Conservation (phyloP, 805 yeast genomes). For the Hanseniaspora lachancei region DNA sequence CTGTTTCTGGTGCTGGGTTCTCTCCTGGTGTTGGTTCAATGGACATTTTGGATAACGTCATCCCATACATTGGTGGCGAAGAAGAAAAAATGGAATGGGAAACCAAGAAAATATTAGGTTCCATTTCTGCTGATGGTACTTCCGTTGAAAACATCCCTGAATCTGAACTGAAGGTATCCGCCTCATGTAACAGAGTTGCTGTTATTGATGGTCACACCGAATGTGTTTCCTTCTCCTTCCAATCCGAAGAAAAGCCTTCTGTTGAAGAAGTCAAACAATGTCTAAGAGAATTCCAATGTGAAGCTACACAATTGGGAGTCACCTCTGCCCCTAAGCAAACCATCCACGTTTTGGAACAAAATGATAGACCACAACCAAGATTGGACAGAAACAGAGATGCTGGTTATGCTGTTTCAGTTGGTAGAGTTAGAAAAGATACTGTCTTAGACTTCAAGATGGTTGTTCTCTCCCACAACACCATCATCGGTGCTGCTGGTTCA, state of each 20-base stretch:
- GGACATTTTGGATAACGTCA: conserved; percentile 85
- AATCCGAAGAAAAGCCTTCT: conserved; percentile 61
- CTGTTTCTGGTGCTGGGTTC: conserved; percentile 96
- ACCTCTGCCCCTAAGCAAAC: conserved; percentile 87
- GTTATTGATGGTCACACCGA: conserved; percentile 98
- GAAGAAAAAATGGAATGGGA: conserved; percentile 99
- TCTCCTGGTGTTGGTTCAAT: conserved; percentile 96
- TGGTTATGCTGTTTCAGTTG: conserved; percentile 90
- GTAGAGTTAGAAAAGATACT: conserved; percentile 86
- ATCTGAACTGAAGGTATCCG: conserved; percentile 72
- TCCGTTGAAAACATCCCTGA: conserved; percentile 48
- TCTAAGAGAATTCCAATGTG: conserved; percentile 64
- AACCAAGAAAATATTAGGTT: conserved; percentile 84
- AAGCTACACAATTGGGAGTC: conserved; percentile 67
- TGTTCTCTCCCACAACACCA: conserved; percentile 91
- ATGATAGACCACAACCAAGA: conserved; percentile 94
- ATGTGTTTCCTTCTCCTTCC: conserved; percentile 77
- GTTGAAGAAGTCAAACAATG: conserved; percentile 64
- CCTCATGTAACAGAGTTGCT: conserved; percentile 93
- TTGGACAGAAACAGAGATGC: conserved; percentile 89
- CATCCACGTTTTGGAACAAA: conserved; percentile 80
- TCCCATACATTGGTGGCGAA: conserved; percentile 91
- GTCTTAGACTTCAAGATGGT: conserved; percentile 92
- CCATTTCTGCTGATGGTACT: conserved; percentile 36
- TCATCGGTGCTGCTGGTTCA: conserved; percentile 98